Evolutionary conservation across 2,329 filamentous ascomycete species (phyloP), one percentile per base, ranked within the genome.

Genomic region (Phialemoniopsis sp.): DNA sequence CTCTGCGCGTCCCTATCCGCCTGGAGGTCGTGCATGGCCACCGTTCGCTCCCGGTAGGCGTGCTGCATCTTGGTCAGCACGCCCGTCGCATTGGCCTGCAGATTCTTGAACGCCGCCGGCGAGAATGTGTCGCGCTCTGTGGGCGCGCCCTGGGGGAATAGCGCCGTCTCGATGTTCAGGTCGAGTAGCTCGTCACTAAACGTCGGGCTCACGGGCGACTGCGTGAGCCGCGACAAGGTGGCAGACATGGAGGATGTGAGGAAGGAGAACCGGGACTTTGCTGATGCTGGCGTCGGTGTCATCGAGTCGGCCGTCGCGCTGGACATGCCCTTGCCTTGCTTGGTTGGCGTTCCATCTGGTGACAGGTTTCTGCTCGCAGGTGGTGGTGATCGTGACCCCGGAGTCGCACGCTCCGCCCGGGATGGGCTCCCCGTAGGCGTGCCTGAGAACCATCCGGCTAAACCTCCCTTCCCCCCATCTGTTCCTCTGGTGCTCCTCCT

Each of bases 101-200:
- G 64, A 52, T 78, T 81, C 53, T 78, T 80, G 59, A 72, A 83
- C 9, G 73, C 72, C 0, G 73, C 67, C 0, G 78, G 77, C 1
- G 78, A 80, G 54, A 80, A 78, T 2, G 71, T 52, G 31, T 78
- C 72, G 29, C 64, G 57, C 12, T 70, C 64, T 0, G 51, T 47
- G 2, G 72, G 62, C 1, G 62, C 50, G 3, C 63, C 62, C 2
- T 57, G 46, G 0, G 77, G 74, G 43, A 73, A 80, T 12, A 83
- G 66, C 1, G 72, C 70, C 2, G 68, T 55, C 26, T 75, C 68
- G 30, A 83, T 66, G 50, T 82, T 68, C 36, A 83, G 60, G 36
- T 66, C 68, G 48, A 72, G 67, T 6, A 81, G 65, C 42, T 80
- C 74, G 43, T 82, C 77, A 39, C 72, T 61, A 17, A 39, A 13